phyloP scores from a whole-genome alignment of 1,284 basidiomycete genomes.

The Polyporus tsugae region DNA sequence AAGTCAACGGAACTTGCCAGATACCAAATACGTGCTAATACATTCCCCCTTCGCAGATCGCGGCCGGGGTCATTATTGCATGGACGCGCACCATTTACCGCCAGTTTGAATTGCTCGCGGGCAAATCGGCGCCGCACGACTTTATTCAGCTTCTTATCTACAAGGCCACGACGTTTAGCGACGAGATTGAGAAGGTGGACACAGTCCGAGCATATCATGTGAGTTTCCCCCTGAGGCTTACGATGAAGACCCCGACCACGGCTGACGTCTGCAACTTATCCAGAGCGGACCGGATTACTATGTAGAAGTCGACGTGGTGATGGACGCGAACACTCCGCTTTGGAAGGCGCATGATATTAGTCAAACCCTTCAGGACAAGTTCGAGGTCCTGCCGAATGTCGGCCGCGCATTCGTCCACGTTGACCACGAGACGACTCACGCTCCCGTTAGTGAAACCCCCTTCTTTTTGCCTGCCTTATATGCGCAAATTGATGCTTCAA shows the following conservation, averaged over 20 bases:
- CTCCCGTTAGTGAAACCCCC: slow-evolving; percentile 62
- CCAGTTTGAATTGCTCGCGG: slow-evolving; percentile 90
- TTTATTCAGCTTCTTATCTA: slow-evolving; percentile 93
- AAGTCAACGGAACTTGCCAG: background rate
- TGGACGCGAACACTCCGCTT: slow-evolving; percentile 88
- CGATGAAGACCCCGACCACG: background rate
- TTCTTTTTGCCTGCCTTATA: slow-evolving; percentile 2
- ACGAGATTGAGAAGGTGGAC: slow-evolving; percentile 88
- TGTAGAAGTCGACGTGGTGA: slow-evolving; percentile 95
- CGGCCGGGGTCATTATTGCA: slow-evolving; percentile 79
- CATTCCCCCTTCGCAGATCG: slow-evolving; percentile 61
- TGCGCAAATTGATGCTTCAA: background rate
- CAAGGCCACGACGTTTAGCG: slow-evolving; percentile 90
- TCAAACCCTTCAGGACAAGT: slow-evolving; percentile 93
- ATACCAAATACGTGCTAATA: background rate
- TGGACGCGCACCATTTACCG: slow-evolving; percentile 82
- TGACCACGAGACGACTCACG: slow-evolving; percentile 90
- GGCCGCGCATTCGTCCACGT: slow-evolving; percentile 94
- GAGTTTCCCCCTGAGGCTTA: slow-evolving; percentile 39
- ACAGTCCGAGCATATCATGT: slow-evolving; percentile 91
- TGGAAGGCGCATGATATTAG: slow-evolving; percentile 94
- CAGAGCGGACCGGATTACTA: slow-evolving; percentile 86
- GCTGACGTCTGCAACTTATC: slow-evolving; percentile 7
- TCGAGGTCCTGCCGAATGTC: slow-evolving; percentile 92
- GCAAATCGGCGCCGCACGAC: slow-evolving; percentile 90